Conservation (phyloP, 169 alveolate genomes). For the Amoebophrya sp. region DNA sequence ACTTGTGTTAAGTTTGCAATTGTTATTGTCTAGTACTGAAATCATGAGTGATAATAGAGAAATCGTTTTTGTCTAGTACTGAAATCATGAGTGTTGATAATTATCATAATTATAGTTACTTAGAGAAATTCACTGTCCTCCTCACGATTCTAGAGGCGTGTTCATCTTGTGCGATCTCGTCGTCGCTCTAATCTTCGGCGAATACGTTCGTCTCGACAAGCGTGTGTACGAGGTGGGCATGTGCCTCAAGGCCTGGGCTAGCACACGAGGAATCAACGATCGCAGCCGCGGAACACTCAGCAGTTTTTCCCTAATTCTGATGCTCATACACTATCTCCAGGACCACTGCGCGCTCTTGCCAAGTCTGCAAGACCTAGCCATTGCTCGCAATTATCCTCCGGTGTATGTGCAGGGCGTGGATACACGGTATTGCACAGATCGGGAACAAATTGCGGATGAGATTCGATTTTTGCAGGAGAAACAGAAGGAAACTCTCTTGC, state of each 20-base stretch:
- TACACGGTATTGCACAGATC: slow-evolving; percentile 35
- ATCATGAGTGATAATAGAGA: too few relatives aligned
- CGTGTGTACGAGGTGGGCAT: slow-evolving; percentile 45
- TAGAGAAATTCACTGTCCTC: too few relatives aligned
- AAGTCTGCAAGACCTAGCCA: slow-evolving; percentile 48
- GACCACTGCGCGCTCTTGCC: slow-evolving; percentile 41
- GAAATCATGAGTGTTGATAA: too few relatives aligned
- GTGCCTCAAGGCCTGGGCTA: slow-evolving; percentile 48
- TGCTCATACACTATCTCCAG: slow-evolving; percentile 45
- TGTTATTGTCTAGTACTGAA: too few relatives aligned
- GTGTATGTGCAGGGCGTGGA: slow-evolving; percentile 51
- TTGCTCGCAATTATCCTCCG: slow-evolving; percentile 39
- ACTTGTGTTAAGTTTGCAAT: too few relatives aligned
- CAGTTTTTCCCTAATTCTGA: slow-evolving; percentile 45
- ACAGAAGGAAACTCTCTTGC: background rate
- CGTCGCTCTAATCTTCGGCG: too few relatives aligned
- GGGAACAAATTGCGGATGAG: background rate
- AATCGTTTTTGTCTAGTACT: too few relatives aligned
- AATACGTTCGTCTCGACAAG: slow-evolving; percentile 38
- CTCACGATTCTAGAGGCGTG: too few relatives aligned
- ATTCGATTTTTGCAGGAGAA: background rate
- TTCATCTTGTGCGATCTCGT: too few relatives aligned
- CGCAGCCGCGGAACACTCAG: slow-evolving; percentile 41
- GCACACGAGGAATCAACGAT: slow-evolving; percentile 44
- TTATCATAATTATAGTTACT: too few relatives aligned